These are phyloP conservation scores for Artemisia annua DNA, from an alignment of 129 eudicot species.

Conservation along the genomic window DNA sequence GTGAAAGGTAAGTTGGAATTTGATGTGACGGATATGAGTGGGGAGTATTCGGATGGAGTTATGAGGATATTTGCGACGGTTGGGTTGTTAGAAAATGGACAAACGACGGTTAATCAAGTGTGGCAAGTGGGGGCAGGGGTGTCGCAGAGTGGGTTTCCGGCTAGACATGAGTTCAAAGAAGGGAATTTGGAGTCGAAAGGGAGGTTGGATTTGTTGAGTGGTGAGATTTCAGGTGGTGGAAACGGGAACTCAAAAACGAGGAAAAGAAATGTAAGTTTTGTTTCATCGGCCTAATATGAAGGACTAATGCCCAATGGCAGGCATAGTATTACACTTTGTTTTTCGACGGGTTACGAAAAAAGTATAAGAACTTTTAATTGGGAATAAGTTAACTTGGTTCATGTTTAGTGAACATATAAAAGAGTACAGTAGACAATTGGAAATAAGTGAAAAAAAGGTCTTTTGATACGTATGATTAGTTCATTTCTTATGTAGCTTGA, in stretches of 20 bases:
- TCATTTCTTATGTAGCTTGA: background rate
- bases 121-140: slow-evolving; percentile 88
- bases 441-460: too few relatives aligned
- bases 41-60: slow-evolving; percentile 44
- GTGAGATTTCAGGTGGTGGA: slow-evolving; percentile 37
- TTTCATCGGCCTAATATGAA: background rate
- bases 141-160: slow-evolving; percentile 47
- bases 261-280: slow-evolving; percentile 62
- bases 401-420: too few relatives aligned
- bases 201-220: slow-evolving; percentile 51
- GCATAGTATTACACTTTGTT: too few relatives aligned
- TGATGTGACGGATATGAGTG: slow-evolving; percentile 43
- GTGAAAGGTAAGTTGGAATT: slow-evolving; percentile 42
- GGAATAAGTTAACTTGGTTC: too few relatives aligned
- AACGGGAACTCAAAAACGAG: slow-evolving; percentile 34
- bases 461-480: too few relatives aligned
- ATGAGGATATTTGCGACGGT: slow-evolving; percentile 60
- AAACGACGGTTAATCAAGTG: slow-evolving; percentile 55
- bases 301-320: too few relatives aligned
- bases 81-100: slow-evolving; percentile 42
- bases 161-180: slow-evolving; percentile 52
- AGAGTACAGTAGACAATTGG: too few relatives aligned
- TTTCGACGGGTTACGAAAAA: too few relatives aligned
- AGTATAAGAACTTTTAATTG: too few relatives aligned
- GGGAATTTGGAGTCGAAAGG: slow-evolving; percentile 64